Base-by-base conservation (phyloP, 257 asterid species). In the Rauvolfia tetraphylla region DNA sequence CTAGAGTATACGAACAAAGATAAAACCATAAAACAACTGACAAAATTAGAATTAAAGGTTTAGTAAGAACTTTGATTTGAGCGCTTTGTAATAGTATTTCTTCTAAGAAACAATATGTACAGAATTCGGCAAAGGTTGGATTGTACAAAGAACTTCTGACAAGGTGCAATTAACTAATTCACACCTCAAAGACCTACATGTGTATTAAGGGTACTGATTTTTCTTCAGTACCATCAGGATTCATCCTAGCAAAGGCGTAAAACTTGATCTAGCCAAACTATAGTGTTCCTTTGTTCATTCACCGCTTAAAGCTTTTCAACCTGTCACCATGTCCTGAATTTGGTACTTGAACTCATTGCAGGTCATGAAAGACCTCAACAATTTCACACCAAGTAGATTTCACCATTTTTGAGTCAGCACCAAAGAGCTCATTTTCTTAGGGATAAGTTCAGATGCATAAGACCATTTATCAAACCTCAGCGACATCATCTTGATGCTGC, bases 131-230 rank as follows among this genome's bases (percentile, higher is more conserved):
- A 48, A 58, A 11, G 14, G 29, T 11, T 51, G 33, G 68, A 23
- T 57, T 7, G 70, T 78, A 61, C 33, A 46, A 59, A 46, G 6
- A 25, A 36, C 25, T 58, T 58, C 58, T 74, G 22, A 42, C 27
- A 54, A 56, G 31, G 75, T 54, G 23, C n/a, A 27, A 29, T n/a
- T 38, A 67, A 36, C 74, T 68, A 76, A 49, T 68, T 42, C 69
- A 76, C 75, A 76, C 80, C 80, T 68, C 80, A 69, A 78, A 62
- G 17, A 0, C 48, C 81, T 78, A 36, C 58, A 49, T 51, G 29
- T 18, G 58, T 38, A 62, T 56, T 36, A 34, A 46, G 66, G 68
- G 56, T 11, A 4, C 59, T 76, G 17, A n/a, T 76, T 22, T n/a
- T 72, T 63, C 68, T 51, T 13, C 4, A 49, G 22, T 36, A 25